Evolutionary conservation across 2,329 filamentous ascomycete species (phyloP).

Genomic region (Lachnellula arida): DNA sequence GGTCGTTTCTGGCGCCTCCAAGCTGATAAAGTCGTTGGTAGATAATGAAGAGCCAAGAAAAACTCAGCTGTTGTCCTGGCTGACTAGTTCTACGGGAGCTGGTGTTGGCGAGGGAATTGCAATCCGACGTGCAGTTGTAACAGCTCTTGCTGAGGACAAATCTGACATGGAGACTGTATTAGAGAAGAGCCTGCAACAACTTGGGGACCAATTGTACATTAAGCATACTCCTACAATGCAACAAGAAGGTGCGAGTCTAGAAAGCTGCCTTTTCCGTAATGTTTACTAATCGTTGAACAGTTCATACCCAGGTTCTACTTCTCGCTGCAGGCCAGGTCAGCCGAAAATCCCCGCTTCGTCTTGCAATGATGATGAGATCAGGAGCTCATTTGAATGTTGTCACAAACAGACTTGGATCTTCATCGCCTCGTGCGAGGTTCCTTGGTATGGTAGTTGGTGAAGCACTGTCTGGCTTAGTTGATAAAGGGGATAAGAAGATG

Average conservation of each 20-base stretch:
- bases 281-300: slow-evolving; percentile 41
- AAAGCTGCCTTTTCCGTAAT: not conserved
- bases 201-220: slow-evolving; percentile 84
- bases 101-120: slow-evolving; percentile 59
- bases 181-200: slow-evolving; percentile 65
- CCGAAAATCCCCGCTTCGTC: slow-evolving; percentile 57
- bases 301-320: slow-evolving; percentile 73
- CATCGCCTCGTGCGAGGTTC: slow-evolving; percentile 70
- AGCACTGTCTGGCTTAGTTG: slow-evolving; percentile 52
- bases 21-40: slow-evolving; percentile 49
- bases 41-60: slow-evolving; percentile 44
- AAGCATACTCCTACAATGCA: slow-evolving; percentile 78
- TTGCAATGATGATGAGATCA: slow-evolving; percentile 67
- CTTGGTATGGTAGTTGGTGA: slow-evolving; percentile 87
- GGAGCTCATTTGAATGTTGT: slow-evolving; percentile 70
- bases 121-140: slow-evolving; percentile 62
- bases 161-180: slow-evolving; percentile 52
- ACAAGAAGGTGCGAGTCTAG: slow-evolving; percentile 66
- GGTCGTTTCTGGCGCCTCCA: slow-evolving; percentile 54
- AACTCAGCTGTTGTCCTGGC: slow-evolving; percentile 57
- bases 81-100: slow-evolving; percentile 58
- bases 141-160: slow-evolving; percentile 49
- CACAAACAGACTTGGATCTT: slow-evolving; percentile 77
- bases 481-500: slow-evolving; percentile 67
- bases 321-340: slow-evolving; percentile 73